Base-by-base conservation (phyloP, 805 yeast genomes). In the Spathaspora hagerdaliae region DNA sequence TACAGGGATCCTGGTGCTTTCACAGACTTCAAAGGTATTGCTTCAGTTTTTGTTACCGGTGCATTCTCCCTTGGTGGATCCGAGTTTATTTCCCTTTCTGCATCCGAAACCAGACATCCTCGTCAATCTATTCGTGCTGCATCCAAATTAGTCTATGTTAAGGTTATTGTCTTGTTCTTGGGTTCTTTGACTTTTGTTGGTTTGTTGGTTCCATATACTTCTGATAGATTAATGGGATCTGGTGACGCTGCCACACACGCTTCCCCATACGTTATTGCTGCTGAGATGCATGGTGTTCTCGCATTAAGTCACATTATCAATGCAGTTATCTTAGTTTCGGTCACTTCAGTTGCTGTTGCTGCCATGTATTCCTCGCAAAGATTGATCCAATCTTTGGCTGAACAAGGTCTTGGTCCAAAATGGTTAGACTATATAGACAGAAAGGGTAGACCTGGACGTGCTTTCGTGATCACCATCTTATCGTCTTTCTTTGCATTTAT, bases 261-360 rank as follows among this genome's bases (percentile, higher is more conserved):
- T 6, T 69, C 75, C 27, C 75, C 76, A 2, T 71, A 57, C 45
- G 76, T 71, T 12, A 54, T 71, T 45, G 74, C 76, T 37, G 73
- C 71, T 42, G 65, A 62, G 43, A 49, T 60, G 27, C 71, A 69
- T 45, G 69, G 69, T 11, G 61, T 70, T 38, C 51, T 50, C 15
- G 75, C 61, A 2, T 64, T 71, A 44, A 67, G 73, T 5, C 65
- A 67, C 44, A 65, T 71, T 49, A 65, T 71, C 54, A 71, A 71
- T 49, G 64, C 73, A n/a, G 69, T 69, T 27, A 70, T 71, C 44
- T 61, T 71, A 45, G 53, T 71, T 42, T 60, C 73, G 7, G 73
- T 71, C 38, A 65, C 73, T 15, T 67, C 74, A 33, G 74, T 71
- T 42, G 74, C 72, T 3, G 65, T 65, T 33, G 65, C 74, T 13